These are phyloP conservation scores for Sugiyamaella chiloensis DNA, from an alignment of 805 yeast genomes.

Conservation along the genomic window DNA sequence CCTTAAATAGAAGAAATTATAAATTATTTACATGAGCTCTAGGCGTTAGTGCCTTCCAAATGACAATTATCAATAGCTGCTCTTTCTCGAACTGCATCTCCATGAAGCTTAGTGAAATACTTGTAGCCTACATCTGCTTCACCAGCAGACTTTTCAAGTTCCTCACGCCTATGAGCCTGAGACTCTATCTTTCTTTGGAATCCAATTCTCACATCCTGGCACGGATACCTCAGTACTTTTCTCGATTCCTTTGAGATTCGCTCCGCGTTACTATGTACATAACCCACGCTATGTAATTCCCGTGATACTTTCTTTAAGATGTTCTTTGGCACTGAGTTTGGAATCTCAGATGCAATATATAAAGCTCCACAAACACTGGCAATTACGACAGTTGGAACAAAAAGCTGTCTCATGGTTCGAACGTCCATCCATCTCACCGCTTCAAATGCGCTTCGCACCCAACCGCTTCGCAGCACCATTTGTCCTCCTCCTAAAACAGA, in stretches of 20 bases:
- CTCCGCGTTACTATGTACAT: slow-evolving; percentile 71
- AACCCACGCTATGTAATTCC: slow-evolving; percentile 66
- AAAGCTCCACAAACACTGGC: slow-evolving; percentile 52
- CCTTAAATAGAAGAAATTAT: too few species aligned
- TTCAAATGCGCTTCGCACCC: slow-evolving; percentile 21
- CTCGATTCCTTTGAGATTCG: slow-evolving; percentile 81
- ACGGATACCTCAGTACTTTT: slow-evolving; percentile 75
- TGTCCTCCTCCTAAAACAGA: slow-evolving; percentile 30
- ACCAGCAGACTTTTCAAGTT: slow-evolving; percentile 48
- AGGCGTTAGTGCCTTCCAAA: slow-evolving; percentile 16
- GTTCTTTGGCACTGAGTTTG: slow-evolving; percentile 83
- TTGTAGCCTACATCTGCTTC: slow-evolving; percentile 54
- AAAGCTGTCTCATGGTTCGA: slow-evolving; percentile 38
- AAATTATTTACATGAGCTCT: too few species aligned
- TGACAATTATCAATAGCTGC: slow-evolving; percentile 39
- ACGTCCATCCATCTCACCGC: slow-evolving; percentile 18
- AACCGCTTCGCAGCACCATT: slow-evolving; percentile 22
- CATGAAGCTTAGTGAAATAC: slow-evolving; percentile 52
- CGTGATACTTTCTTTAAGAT: slow-evolving; percentile 66
- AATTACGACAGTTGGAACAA: slow-evolving; percentile 51
- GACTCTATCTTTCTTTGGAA: slow-evolving; percentile 66
- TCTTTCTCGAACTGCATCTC: slow-evolving; percentile 44
- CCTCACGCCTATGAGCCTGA: slow-evolving; percentile 55
- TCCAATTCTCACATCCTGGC: slow-evolving; percentile 71
- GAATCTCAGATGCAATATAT: slow-evolving; percentile 75